Evolutionary conservation across 192 early-diverging fungal species (phyloP), one percentile per base, ranked within the genome.

Genomic region (Coemansia sp.): DNA sequence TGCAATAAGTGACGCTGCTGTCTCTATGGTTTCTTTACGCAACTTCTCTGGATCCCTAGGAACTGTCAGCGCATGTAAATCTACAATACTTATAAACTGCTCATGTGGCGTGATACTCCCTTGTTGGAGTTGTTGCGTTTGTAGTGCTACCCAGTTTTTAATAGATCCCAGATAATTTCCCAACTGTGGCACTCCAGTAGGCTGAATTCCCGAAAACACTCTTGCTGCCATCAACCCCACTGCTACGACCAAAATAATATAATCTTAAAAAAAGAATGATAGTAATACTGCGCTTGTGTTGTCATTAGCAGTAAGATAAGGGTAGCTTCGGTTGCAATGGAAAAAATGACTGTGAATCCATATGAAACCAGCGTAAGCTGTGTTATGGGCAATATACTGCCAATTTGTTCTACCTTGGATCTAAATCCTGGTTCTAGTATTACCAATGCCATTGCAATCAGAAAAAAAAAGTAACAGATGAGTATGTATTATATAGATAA

Each of bases 131-230:
- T 68, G 50, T 17, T 74, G 66, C 29, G 77, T 63, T 67, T 96
- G 95, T 50, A 97, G 80, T 0, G 62, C 54, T 2, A 91, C 91
- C 95, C 94, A 97, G 81, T 94, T 93, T 2, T 74, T 78, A 21
- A 97, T 78, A 19, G 94, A 92, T 0, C 95, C 95, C 58, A 96
- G 87, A 69, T 96, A 97, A 76, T 97, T 97, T 57, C 95, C 95
- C 22, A 97, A 80, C 68, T 97, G 95, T 32, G 93, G 93, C 20
- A 88, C 85, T 6, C 94, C 95, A 30, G 95, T 97, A 10, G 95
- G 94, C 76, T 97, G 95, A 66, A 97, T 95, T 0, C 94, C 95
- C 5, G 93, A 94, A 52, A 97, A 88, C 31, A 89, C 78, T 27
- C 68, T 54, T 7, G 27, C 54, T 55, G 27, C 42, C 66, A 67